phyloP scores from a whole-genome alignment of 2,329 filamentous ascomycete genomes.

The Fusarium sp. region DNA sequence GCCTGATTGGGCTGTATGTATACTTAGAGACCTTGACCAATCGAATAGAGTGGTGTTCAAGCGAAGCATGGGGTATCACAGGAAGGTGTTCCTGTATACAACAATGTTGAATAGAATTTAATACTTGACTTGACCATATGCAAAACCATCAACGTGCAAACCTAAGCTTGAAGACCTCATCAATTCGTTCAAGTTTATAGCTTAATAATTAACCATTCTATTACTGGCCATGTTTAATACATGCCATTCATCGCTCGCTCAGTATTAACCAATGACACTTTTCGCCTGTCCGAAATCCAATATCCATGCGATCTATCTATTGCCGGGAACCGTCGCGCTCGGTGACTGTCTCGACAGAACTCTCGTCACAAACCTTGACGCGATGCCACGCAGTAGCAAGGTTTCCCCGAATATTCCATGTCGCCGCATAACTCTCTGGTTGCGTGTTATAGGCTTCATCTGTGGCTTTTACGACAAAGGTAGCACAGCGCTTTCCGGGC shows the following conservation, averaged over 20 bases:
- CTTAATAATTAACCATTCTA: neutral
- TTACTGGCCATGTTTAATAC: neutral
- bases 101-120: slow-evolving; percentile 33
- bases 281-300: slow-evolving; percentile 2
- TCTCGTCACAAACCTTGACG: slow-evolving; percentile 55
- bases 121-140: neutral
- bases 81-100: slow-evolving; percentile 30
- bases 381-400: slow-evolving; percentile 75
- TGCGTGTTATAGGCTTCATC: slow-evolving; percentile 75
- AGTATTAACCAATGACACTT: neutral
- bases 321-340: neutral
- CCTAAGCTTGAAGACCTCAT: neutral
- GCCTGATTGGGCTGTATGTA: slow-evolving; percentile 42
- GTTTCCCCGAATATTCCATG: slow-evolving; percentile 73
- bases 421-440: slow-evolving; percentile 68
- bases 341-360: slow-evolving; percentile 20
- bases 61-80: slow-evolving; percentile 34
- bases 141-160: neutral
- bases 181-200: neutral
- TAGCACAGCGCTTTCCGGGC: slow-evolving; percentile 54
- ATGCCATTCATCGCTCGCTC: neutral
- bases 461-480: slow-evolving; percentile 72
- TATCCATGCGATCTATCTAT: neutral
- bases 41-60: slow-evolving; percentile 26
- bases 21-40: slow-evolving; percentile 37